Percentiles rank a stretch among this genome's conserved stretches.
These are phyloP conservation scores for Penicillium sp. DNA, from an alignment of 2,329 filamentous ascomycete species.

Conservation along the genomic window DNA sequence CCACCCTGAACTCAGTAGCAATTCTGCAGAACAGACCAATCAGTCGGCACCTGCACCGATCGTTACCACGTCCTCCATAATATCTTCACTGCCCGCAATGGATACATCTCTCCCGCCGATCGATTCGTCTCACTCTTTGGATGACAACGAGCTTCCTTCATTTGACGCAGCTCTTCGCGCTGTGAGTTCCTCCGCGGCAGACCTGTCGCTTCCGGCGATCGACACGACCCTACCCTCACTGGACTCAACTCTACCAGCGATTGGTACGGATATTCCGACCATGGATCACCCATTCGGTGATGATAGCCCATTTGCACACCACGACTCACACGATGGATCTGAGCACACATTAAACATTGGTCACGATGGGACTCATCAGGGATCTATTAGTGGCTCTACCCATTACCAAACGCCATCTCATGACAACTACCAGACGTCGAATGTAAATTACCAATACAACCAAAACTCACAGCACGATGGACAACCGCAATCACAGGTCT, in stretches of 20 bases:
- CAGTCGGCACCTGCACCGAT: constrained; percentile 15
- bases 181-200: constrained; percentile 25
- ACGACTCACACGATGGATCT: constrained; percentile 22
- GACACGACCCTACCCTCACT: constrained; percentile 34
- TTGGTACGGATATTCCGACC: constrained; percentile 39
- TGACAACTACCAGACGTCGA: constrained; percentile 45
- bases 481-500: constrained; percentile 41
- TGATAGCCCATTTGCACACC: constrained; percentile 22
- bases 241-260: constrained; percentile 35
- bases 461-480: constrained; percentile 45
- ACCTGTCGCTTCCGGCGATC: constrained; percentile 30
- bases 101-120: constrained; percentile 27
- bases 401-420: constrained; percentile 53
- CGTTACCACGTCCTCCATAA: constrained; percentile 20
- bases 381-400: constrained; percentile 42
- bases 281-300: constrained; percentile 34
- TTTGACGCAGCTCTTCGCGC: constrained; percentile 30
- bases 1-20: neutral
- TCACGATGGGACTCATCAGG: constrained; percentile 29
- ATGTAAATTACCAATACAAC: constrained; percentile 38
- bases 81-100: constrained; percentile 31
- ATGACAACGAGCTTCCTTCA: constrained; percentile 32
- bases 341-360: constrained; percentile 22
- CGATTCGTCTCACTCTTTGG: constrained; percentile 32
- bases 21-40: neutral